Conservation (phyloP, 768 basidiomycete genomes). For the Pulveroboletus sp. region DNA sequence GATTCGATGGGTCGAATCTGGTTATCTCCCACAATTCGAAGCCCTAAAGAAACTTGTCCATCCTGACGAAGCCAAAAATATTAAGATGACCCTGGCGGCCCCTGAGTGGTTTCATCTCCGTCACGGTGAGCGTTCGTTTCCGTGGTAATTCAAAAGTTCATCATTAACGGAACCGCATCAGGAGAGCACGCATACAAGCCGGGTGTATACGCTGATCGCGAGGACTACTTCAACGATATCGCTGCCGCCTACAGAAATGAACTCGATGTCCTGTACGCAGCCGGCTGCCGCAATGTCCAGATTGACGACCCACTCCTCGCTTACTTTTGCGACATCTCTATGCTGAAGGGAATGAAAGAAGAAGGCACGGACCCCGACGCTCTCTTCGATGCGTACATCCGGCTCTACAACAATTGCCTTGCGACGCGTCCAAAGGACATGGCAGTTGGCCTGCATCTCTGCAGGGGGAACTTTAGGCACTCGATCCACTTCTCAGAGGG, state of each 20-base stretch:
- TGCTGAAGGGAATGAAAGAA: slow-evolving; percentile 53
- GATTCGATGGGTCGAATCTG: slow-evolving; percentile 56
- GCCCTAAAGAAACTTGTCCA: slow-evolving; percentile 54
- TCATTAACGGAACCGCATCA: background rate
- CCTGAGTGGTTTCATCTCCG: slow-evolving; percentile 72
- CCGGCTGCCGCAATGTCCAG: slow-evolving; percentile 42
- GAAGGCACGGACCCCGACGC: slow-evolving; percentile 59
- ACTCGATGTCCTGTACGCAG: slow-evolving; percentile 41
- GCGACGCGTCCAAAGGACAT: slow-evolving; percentile 37
- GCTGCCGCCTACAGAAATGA: slow-evolving; percentile 45
- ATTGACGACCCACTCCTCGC: slow-evolving; percentile 46
- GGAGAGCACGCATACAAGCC: slow-evolving; percentile 23
- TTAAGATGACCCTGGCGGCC: slow-evolving; percentile 70
- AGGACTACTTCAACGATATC: slow-evolving; percentile 48
- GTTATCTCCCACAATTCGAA: slow-evolving; percentile 62
- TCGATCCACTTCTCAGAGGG: slow-evolving; percentile 43
- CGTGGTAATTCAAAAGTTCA: background rate
- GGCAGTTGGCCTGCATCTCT: slow-evolving; percentile 41
- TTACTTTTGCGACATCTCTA: slow-evolving; percentile 63
- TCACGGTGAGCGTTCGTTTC: slow-evolving; percentile 38
- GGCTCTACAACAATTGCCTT: slow-evolving; percentile 39
- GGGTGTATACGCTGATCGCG: slow-evolving; percentile 21
- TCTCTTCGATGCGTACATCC: slow-evolving; percentile 58
- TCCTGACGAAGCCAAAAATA: slow-evolving; percentile 57
- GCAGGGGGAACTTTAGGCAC: slow-evolving; percentile 35